phyloP scores from a whole-genome alignment of 2,329 filamentous ascomycete genomes.

The Myriangium duriaei region DNA sequence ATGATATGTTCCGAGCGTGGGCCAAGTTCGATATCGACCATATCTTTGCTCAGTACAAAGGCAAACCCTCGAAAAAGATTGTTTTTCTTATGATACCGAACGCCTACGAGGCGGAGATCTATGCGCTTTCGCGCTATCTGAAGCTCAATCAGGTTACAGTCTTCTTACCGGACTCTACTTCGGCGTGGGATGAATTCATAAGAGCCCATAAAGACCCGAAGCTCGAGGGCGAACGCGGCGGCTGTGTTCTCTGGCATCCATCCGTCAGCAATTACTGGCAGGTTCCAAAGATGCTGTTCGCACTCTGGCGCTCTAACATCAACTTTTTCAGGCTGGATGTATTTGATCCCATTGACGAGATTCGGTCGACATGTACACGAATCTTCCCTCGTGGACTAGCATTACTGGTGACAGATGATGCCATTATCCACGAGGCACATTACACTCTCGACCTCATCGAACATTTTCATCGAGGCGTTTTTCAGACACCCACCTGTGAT shows the following conservation, averaged over 20 bases:
- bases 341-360: slow-evolving; percentile 2
- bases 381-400: slow-evolving; percentile 28
- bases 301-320: slow-evolving; percentile 2
- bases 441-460: slow-evolving; percentile 26
- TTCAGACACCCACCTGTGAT: background rate
- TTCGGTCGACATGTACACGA: slow-evolving; percentile 16
- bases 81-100: slow-evolving; percentile 20
- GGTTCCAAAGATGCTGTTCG: slow-evolving; percentile 12
- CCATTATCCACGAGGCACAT: slow-evolving; percentile 27
- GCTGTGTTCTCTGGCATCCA: slow-evolving; percentile 11
- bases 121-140: slow-evolving; percentile 15
- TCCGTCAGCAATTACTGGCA: slow-evolving; percentile 9
- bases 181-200: slow-evolving; percentile 19
- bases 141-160: slow-evolving; percentile 15
- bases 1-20: background rate
- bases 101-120: slow-evolving; percentile 13
- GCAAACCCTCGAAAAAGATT: slow-evolving; percentile 7
- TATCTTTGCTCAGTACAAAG: slow-evolving; percentile 6
- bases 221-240: background rate
- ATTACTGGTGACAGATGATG: slow-evolving; percentile 32
- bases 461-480: slow-evolving; percentile 20
- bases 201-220: slow-evolving; percentile 7
- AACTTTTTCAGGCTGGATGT: slow-evolving; percentile 10
- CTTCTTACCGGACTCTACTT: slow-evolving; percentile 15
- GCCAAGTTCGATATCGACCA: background rate